These are phyloP conservation scores for Fusarium albidum DNA, from an alignment of 2,329 filamentous ascomycete genomes.

Conservation along the genomic window DNA sequence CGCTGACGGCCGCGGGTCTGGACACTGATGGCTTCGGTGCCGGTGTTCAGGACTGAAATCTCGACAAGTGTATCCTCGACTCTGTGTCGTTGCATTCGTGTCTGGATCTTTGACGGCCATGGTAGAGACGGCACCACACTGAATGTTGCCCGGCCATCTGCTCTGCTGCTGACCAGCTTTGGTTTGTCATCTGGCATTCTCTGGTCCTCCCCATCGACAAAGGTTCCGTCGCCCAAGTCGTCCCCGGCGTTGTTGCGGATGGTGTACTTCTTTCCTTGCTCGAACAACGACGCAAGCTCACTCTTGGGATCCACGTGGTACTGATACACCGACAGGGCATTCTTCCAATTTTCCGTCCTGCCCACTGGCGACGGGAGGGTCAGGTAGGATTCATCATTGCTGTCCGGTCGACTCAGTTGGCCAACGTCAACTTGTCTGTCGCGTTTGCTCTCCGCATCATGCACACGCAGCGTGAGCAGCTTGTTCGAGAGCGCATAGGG, in stretches of 20 bases:
- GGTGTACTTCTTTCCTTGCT: slow-evolving; percentile 4
- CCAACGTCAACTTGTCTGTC: slow-evolving; percentile 1
- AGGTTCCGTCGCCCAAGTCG: neutral
- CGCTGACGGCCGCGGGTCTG: slow-evolving; percentile 6
- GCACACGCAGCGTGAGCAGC: slow-evolving; percentile 4
- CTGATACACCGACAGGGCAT: slow-evolving; percentile 1
- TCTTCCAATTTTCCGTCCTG: slow-evolving; percentile 9
- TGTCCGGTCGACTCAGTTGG: neutral
- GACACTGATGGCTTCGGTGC: slow-evolving; percentile 4
- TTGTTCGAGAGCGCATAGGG: slow-evolving; percentile 12
- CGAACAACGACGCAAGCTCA: slow-evolving; percentile 6
- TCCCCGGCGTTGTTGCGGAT: neutral
- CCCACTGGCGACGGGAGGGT: slow-evolving; percentile 13
- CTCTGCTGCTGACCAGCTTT: slow-evolving; percentile 1
- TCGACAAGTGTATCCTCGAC: neutral
- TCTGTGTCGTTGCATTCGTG: neutral
- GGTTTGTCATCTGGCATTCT: neutral
- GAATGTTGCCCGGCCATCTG: slow-evolving; percentile 4
- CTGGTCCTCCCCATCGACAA: neutral
- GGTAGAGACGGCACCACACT: slow-evolving; percentile 3
- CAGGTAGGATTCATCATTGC: neutral
- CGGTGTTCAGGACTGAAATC: slow-evolving; percentile 4
- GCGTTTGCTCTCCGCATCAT: neutral
- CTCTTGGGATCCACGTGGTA: slow-evolving; percentile 3
- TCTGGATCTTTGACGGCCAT: slow-evolving; percentile 5